Evolutionary conservation across 2,329 filamentous ascomycete species (phyloP).

Genomic region (Colletotrichum navitas): DNA sequence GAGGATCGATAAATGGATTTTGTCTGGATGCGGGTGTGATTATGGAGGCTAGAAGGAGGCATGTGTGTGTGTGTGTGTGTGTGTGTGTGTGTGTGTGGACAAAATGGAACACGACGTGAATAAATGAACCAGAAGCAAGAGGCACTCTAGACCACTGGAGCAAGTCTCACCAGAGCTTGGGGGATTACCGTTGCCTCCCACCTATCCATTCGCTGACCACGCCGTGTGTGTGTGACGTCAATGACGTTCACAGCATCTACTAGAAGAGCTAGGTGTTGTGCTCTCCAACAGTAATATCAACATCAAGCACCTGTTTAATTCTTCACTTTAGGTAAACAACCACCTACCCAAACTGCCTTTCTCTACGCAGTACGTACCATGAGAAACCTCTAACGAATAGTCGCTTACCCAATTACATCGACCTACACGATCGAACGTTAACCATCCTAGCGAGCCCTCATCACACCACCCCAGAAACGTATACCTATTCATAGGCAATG

Average conservation of each 20-base stretch:
- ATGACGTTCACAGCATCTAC: background rate
- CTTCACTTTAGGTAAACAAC: no score
- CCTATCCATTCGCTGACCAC: background rate
- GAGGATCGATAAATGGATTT: background rate
- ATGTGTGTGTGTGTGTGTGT: no score
- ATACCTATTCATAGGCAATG: no score
- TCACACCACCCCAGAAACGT: background rate
- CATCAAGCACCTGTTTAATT: background rate
- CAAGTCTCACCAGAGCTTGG: background rate
- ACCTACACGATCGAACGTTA: background rate
- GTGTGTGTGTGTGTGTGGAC: no score
- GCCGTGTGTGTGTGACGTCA: slow-evolving; percentile 36
- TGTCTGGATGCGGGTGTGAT: background rate
- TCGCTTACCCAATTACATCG: background rate
- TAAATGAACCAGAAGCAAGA: background rate
- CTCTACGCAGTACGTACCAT: no score
- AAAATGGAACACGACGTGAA: background rate
- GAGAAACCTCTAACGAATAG: no score
- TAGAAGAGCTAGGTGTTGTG: background rate
- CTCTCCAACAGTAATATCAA: background rate
- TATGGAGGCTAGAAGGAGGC: background rate
- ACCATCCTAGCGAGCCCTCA: background rate
- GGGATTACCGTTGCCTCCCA: background rate
- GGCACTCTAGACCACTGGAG: background rate
- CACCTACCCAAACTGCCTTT: no score